Conservation (phyloP, 1,139 yeast genomes). For the Sugiyamaella neomexicana region DNA sequence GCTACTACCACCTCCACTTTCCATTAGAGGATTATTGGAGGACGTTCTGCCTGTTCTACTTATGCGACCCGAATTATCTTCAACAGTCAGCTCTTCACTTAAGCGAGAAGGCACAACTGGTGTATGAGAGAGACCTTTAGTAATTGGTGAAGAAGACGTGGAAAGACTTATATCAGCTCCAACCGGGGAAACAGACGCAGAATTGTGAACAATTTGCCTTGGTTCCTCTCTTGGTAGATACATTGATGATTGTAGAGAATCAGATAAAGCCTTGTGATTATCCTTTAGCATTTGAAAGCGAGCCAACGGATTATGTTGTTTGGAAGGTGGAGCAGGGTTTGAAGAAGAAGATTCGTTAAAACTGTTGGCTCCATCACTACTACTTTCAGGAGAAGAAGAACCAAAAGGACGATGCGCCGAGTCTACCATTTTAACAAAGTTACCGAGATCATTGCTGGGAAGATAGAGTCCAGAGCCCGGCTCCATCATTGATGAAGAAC, state of each 20-base stretch:
- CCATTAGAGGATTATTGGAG: background rate
- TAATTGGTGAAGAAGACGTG: conserved; percentile 43
- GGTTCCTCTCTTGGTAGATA: conserved; percentile 21
- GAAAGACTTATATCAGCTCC: conserved; percentile 3
- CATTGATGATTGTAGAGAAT: conserved; percentile 37
- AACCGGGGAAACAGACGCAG: background rate
- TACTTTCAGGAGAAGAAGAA: conserved; percentile 5
- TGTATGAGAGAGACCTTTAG: conserved; percentile 38
- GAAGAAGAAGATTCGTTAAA: conserved; percentile 17
- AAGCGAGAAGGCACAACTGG: conserved; percentile 41
- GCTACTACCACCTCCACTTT: background rate
- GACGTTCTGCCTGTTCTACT: conserved; percentile 1
- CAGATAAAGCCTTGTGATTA: conserved; percentile 48
- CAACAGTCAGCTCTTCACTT: conserved; percentile 36
- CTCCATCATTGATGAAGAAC: conserved; percentile 33
- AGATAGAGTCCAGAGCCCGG: conserved; percentile 41
- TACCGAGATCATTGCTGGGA: conserved; percentile 70
- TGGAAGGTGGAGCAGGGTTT: conserved; percentile 1
- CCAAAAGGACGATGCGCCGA: conserved; percentile 37
- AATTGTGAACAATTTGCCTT: background rate
- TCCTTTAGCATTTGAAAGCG: conserved; percentile 50
- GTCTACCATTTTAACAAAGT: conserved; percentile 80
- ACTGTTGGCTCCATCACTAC: conserved; percentile 1
- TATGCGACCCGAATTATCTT: conserved; percentile 5
- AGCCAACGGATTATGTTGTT: conserved; percentile 40